Conservation (phyloP, 306 rosid genomes). For the Datisca glomerata region DNA sequence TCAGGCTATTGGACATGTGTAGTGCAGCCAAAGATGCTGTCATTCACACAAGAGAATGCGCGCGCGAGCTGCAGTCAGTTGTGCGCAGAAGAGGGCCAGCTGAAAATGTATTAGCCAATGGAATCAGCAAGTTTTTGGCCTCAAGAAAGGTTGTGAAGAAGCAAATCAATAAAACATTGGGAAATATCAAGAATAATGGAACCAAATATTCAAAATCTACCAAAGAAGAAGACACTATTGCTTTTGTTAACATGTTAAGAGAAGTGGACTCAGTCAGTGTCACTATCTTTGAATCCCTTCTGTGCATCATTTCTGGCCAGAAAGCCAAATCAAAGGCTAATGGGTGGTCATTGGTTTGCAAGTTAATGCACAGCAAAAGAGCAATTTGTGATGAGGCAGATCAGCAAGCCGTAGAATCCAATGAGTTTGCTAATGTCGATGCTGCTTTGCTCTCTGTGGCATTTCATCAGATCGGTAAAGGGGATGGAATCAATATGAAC, state of each 20-base stretch:
- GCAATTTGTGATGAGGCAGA: slow-evolving; percentile 14
- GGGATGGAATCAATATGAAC: slow-evolving; percentile 2
- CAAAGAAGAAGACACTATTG: slow-evolving; percentile 12
- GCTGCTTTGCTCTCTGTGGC: slow-evolving; percentile 8
- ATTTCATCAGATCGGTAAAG: slow-evolving; percentile 16
- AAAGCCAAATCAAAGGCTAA: slow-evolving; percentile 14
- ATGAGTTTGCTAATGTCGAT: slow-evolving; percentile 33
- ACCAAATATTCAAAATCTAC: slow-evolving; percentile 6
- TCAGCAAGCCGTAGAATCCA: slow-evolving; percentile 9
- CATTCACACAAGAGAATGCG: slow-evolving; percentile 42
- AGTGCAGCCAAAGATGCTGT: slow-evolving; percentile 35
- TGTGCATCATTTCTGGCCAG: slow-evolving; percentile 25
- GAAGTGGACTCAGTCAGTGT: slow-evolving; percentile 25
- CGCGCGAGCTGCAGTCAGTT: slow-evolving; percentile 30
- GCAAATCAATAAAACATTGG: slow-evolving; percentile 27
- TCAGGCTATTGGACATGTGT: slow-evolving; percentile 26
- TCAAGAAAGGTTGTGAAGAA: slow-evolving; percentile 37
- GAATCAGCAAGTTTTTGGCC: slow-evolving; percentile 30
- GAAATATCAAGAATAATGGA: slow-evolving; percentile 11
- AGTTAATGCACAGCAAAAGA: slow-evolving; percentile 23
- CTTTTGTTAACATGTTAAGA: slow-evolving; percentile 17
- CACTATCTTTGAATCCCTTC: slow-evolving; percentile 26
- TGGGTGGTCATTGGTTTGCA: slow-evolving; percentile 30
- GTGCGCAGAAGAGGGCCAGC: slow-evolving; percentile 30
- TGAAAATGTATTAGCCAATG: slow-evolving; percentile 16